Base-by-base conservation (phyloP, 306 rosid genomes). In the Fragaria nilgerrensis region DNA sequence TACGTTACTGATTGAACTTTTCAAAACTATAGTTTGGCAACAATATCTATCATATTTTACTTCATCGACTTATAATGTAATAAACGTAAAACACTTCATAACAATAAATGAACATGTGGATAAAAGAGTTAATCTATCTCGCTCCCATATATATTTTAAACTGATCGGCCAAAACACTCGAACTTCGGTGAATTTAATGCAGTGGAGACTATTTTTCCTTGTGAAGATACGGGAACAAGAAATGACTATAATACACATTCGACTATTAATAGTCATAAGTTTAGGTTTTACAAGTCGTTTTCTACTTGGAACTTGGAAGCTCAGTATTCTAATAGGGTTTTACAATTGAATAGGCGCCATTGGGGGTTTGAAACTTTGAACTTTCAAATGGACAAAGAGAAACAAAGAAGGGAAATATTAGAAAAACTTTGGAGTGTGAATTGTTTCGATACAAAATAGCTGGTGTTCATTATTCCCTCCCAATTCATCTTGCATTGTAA, bases 271-370 rank as follows among this genome's bases (percentile, higher is more conserved):
- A 3, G 22, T 20, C 61, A 3, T 61, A 19, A 22, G 61, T 61
- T 44, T 13, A 5, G 64, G 45, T 27, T 15, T 74, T 29, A 74
- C 19, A 10, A 22, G n/a, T 27, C 45, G 41, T 44, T 47, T 74
- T 74, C 59, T 61, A 23, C 70, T 62, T 75, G 71, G 78, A 75
- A 29, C 25, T 74, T 45, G 37, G 70, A 47, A 75, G 53, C 48
- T 32, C 13, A 63, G 14, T 62, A 45, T 62, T 62, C 78, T 45
- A 74, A 44, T 61, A 16, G 49, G 29, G 20, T 13, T 3, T 11
- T 3, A 49, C 27, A 49, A 49, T 52, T 19, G 62, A 49, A 53
- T 20, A 72, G 48, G 48, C 48, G 23, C 59, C 65, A 71, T 55
- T 32, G 19, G 45, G 75, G 48, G n/a, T 72, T 72, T 22, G 61